Conservation (phyloP, 345 rosid genomes). For the Nephelium lappaceum region DNA sequence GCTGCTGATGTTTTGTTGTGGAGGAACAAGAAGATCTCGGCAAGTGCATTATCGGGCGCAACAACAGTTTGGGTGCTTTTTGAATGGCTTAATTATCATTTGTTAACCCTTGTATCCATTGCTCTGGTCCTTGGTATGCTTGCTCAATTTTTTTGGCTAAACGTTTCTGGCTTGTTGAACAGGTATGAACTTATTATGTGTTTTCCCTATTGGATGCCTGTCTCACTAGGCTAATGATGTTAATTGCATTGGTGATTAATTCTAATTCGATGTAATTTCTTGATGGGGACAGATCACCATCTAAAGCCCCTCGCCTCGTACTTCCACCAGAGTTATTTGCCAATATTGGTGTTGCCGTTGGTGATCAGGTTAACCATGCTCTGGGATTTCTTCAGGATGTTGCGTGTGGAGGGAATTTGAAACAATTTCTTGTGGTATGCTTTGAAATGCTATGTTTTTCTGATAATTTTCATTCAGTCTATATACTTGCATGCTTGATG, state of each 20-base stretch:
- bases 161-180: slow-evolving; percentile 69
- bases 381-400: slow-evolving; percentile 76
- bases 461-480: not conserved
- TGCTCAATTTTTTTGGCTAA: slow-evolving; percentile 81
- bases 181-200: slow-evolving; percentile 37
- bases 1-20: slow-evolving; percentile 99
- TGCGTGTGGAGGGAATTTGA: slow-evolving; percentile 72
- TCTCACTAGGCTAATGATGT: not conserved
- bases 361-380: slow-evolving; percentile 65
- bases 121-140: slow-evolving; percentile 79
- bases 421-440: slow-evolving; percentile 75
- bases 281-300: slow-evolving; percentile 51
- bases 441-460: not conserved
- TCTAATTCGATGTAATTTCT: slow-evolving; percentile 6
- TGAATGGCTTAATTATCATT: slow-evolving; percentile 92
- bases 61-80: slow-evolving; percentile 86
- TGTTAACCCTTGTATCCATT: slow-evolving; percentile 65
- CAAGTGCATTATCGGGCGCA: slow-evolving; percentile 63
- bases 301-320: slow-evolving; percentile 75
- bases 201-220: slow-evolving; percentile 6
- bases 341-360: slow-evolving; percentile 59
- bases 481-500: not conserved
- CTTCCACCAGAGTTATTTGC: slow-evolving; percentile 78
- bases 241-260: not conserved
- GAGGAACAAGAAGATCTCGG: slow-evolving; percentile 98